phyloP scores from a whole-genome alignment of 768 basidiomycete genomes.

The Lyophyllum shimeji region DNA sequence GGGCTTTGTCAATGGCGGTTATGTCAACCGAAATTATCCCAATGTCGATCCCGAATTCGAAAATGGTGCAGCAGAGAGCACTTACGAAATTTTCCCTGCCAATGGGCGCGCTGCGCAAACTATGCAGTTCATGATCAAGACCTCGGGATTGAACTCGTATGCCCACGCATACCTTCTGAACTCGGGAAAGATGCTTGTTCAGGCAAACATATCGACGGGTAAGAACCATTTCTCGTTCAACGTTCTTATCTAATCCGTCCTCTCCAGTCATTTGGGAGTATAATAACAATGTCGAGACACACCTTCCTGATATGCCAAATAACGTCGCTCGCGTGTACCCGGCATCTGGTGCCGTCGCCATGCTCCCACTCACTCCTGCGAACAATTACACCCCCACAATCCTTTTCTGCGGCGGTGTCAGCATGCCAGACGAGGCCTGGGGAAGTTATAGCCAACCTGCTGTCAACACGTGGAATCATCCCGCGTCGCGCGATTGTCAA shows the following conservation, averaged over 20 bases:
- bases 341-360: conserved; percentile 82
- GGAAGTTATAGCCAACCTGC: conserved; percentile 76
- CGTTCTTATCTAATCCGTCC: conserved; percentile 8
- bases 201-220: conserved; percentile 81
- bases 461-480: conserved; percentile 71
- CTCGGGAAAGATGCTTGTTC: conserved; percentile 77
- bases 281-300: conserved; percentile 53
- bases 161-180: conserved; percentile 73
- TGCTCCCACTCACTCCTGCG: conserved; percentile 87
- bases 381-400: conserved; percentile 87
- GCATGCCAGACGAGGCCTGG: conserved; percentile 70
- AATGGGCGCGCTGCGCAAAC: conserved; percentile 43
- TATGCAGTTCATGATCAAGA: conserved; percentile 68
- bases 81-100: conserved; percentile 81
- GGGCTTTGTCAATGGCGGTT: conserved; percentile 75
- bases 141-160: conserved; percentile 79
- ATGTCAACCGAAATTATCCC: conserved; percentile 74
- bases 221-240: conserved; percentile 23
- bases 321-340: conserved; percentile 83
- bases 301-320: conserved; percentile 71
- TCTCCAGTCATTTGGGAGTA: conserved; percentile 50
- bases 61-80: conserved; percentile 64
- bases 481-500: conserved; percentile 73
- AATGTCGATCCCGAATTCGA: conserved; percentile 60
- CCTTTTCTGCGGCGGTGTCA: conserved; percentile 88